Evolutionary conservation across 352 stramenopile genomes (phyloP).

Genomic region (Pythium aquatile): DNA sequence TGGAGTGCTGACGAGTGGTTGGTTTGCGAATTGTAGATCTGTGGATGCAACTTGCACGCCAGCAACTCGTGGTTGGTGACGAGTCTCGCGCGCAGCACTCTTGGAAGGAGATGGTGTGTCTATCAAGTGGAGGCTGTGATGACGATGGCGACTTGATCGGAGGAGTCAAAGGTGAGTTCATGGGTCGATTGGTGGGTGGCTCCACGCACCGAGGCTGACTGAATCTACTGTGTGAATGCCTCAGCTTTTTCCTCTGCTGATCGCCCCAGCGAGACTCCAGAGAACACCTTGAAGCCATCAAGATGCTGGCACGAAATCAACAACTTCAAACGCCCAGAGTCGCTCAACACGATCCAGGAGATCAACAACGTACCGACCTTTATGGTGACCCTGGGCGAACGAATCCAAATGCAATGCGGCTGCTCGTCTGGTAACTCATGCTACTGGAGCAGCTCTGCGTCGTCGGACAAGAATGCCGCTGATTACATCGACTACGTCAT

Average conservation of each 20-base stretch:
- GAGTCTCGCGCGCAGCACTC: conserved; percentile 7
- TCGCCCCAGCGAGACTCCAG: conserved; percentile 25
- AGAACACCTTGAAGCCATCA: conserved; percentile 67
- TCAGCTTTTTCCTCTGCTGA: conserved; percentile 31
- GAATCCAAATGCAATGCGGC: conserved; percentile 64
- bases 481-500: conserved; percentile 81
- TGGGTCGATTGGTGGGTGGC: too few relatives aligned
- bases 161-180: conserved; percentile 28
- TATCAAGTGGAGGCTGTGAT: conserved; percentile 31
- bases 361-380: conserved; percentile 38
- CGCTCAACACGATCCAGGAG: conserved; percentile 34
- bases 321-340: conserved; percentile 26
- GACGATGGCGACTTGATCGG: conserved; percentile 45
- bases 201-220: too few relatives aligned
- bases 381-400: conserved; percentile 53
- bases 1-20: too few relatives aligned
- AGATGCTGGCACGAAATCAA: conserved; percentile 62
- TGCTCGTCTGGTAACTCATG: conserved; percentile 72
- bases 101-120: conserved; percentile 59
- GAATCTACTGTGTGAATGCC: too few relatives aligned
- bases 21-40: conserved; percentile 51
- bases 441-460: conserved; percentile 86
- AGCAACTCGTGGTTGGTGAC: conserved; percentile 32
- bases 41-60: conserved; percentile 33
- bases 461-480: conserved; percentile 45